A percentile compares a stretch with the other conserved stretches of the same genome.
These are phyloP conservation scores for Cryptococcus jaspeensis DNA, from an alignment of 1,284 basidiomycete genomes.

Conservation along the genomic window DNA sequence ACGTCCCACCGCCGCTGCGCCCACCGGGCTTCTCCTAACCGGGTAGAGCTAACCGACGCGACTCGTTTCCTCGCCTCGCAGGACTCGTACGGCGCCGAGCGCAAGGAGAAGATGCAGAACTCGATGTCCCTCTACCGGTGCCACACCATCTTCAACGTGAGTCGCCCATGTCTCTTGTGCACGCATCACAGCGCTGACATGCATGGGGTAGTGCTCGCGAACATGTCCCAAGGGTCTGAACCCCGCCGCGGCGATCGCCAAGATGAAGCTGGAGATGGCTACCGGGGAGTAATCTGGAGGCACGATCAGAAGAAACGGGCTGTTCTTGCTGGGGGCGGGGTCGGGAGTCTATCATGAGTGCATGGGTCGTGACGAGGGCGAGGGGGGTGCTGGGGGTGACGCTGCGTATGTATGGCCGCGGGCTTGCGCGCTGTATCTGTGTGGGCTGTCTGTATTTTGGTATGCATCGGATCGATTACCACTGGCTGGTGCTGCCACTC, in stretches of 20 bases:
- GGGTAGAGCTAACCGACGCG: background rate
- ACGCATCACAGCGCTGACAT: background rate
- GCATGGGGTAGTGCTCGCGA: slow-evolving; percentile 61
- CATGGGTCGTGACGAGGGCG: background rate
- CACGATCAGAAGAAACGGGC: background rate
- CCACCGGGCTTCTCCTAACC: background rate
- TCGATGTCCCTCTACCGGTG: slow-evolving; percentile 87
- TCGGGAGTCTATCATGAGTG: background rate
- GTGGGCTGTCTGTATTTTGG: slow-evolving; percentile 3
- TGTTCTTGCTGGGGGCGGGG: background rate
- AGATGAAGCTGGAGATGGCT: slow-evolving; percentile 85
- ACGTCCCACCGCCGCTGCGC: slow-evolving; percentile 33
- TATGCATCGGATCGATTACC: background rate
- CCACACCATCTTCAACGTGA: slow-evolving; percentile 93
- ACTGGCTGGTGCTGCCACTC: background rate
- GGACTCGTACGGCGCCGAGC: slow-evolving; percentile 74
- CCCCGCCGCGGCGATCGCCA: slow-evolving; percentile 75
- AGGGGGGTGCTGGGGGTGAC: background rate
- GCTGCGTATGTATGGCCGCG: background rate
- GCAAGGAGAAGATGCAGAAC: slow-evolving; percentile 92
- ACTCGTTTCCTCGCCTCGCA: background rate
- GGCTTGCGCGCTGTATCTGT: background rate
- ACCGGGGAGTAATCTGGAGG: slow-evolving; percentile 54
- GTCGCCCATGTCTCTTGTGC: slow-evolving; percentile 32
- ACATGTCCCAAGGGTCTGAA: slow-evolving; percentile 97